Base-by-base conservation (phyloP, 352 stramenopile genomes). In the Phytophthora aleatoria region DNA sequence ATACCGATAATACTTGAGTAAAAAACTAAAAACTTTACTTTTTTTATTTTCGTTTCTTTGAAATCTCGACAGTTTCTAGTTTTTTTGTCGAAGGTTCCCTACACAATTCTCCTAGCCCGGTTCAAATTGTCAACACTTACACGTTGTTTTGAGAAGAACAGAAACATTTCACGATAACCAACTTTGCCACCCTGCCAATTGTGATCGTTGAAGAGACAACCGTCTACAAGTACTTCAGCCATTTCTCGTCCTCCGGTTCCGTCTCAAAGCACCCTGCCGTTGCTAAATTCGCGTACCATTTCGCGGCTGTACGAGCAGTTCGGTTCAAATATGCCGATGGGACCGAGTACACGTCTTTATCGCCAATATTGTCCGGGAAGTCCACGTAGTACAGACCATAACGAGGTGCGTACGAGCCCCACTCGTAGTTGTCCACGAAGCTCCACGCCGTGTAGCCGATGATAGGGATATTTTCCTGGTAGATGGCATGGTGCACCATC, bases 341-440 rank as follows among this genome's bases (percentile, higher is more conserved):
- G 26, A 72, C 57, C 2, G 41, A 60, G 53, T 64, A 76, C 31
- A 72, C 36, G 13, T 69, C 53, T 2, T 33, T 39, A 3, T 72
- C 68, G 9, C 67, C 67, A 24, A 75, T 87, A 64, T 65, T 58
- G n/a, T 67, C 59, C 5, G 77, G 72, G 67, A 76, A 66, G 30
- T 53, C n/a, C 11, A 53, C 47, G 7, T 53, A 53, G 30, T 81
- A 89, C 13, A 89, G 69, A 6, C 80, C 80, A 36, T 44, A 55
- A 4, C 53, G 53, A 13, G n/a, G 53, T 6, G n/a, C 13, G 30
- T 52, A 90, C 41, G 77, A 87, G 5, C 92, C 77, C 96, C 96
- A 99, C 68, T 99, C 95, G 71, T 97, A 98, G 64, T 98, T 98
- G 69, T 98, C 94, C 50, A 98, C 64, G 28, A 98, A 81, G 28